These are phyloP conservation scores for Kluyveromyces nonfermentans DNA, from an alignment of 805 yeast species.

Conservation along the genomic window DNA sequence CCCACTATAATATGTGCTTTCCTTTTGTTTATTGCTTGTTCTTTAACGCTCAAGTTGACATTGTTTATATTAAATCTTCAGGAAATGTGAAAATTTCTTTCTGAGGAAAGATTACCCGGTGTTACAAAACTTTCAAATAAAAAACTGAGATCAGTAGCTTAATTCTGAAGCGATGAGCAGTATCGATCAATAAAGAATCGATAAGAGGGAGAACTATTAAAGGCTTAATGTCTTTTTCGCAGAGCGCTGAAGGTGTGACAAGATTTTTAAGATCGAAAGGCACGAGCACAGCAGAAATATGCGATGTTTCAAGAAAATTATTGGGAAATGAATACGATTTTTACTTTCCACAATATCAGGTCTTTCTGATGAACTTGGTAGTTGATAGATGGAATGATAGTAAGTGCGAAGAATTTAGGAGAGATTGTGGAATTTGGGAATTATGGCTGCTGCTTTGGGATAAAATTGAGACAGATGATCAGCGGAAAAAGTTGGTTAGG, in stretches of 20 bases:
- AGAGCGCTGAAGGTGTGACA: constrained; percentile 33
- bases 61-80: neutral
- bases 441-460: constrained; percentile 37
- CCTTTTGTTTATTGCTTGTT: too few species aligned
- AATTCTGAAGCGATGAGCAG: neutral
- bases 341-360: constrained; percentile 45
- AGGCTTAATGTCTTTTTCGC: neutral
- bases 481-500: constrained; percentile 35
- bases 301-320: constrained; percentile 27
- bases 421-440: constrained; percentile 39
- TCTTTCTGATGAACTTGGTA: constrained; percentile 49
- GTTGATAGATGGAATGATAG: constrained; percentile 50
- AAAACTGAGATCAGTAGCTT: neutral
- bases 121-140: neutral
- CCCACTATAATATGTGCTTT: too few species aligned
- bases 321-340: constrained; percentile 29
- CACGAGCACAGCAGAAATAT: constrained; percentile 35
- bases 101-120: neutral
- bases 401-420: constrained; percentile 36
- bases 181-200: neutral
- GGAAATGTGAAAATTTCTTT: neutral
- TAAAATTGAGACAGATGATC: constrained; percentile 18
- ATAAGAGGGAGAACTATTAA: neutral
- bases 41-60: neutral
- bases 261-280: constrained; percentile 48